Evolutionary conservation across 495 filamentous ascomycete genomes (phyloP).

Genomic region (Podospora pseudoanserina): DNA sequence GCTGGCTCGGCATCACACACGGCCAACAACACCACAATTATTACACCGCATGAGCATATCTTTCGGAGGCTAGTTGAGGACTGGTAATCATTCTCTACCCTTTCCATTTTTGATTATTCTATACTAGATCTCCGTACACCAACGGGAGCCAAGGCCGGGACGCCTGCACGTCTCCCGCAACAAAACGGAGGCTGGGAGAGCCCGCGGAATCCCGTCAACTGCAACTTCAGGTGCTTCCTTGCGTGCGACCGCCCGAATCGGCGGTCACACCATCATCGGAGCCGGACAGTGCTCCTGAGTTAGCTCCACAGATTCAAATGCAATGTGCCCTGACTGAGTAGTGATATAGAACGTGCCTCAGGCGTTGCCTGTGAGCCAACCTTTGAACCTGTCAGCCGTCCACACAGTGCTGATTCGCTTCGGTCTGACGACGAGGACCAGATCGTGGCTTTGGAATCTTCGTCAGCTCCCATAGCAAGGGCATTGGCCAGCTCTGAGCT

Average conservation of each 20-base stretch:
- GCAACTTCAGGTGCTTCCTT: neutral
- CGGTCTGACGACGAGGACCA: neutral
- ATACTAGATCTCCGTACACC: neutral
- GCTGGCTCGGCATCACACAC: neutral
- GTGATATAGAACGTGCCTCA: neutral
- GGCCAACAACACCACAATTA: neutral
- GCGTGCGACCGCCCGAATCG: neutral
- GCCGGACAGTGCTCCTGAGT: slow-evolving; percentile 12
- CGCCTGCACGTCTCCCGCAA: neutral
- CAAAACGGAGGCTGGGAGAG: neutral
- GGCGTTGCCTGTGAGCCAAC: neutral
- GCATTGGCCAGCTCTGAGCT: neutral
- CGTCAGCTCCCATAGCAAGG: neutral
- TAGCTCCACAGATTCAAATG: neutral
- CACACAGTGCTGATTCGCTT: neutral
- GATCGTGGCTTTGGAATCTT: neutral
- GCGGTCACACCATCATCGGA: slow-evolving; percentile 11
- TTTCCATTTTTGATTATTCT: neutral
- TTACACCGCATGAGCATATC: neutral
- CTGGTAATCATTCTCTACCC: neutral
- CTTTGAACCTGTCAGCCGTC: neutral
- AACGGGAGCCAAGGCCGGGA: neutral
- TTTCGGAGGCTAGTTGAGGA: neutral
- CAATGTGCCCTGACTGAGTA: neutral
- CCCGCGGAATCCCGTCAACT: neutral